These are phyloP conservation scores for Multifurca ochricompacta DNA, from an alignment of 768 basidiomycete genomes.

Conservation along the genomic window DNA sequence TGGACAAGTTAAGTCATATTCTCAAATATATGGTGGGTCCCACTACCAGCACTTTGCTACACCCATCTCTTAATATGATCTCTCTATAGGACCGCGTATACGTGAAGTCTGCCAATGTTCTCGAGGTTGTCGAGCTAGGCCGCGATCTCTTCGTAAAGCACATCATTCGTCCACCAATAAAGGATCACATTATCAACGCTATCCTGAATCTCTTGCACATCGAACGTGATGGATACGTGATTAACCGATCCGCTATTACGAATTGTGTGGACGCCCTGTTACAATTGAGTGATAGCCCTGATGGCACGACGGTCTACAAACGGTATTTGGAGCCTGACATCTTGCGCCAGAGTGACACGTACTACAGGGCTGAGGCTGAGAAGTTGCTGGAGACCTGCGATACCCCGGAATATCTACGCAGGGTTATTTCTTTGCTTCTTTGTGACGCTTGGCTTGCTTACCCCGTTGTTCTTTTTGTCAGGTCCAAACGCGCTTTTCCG, in stretches of 20 bases:
- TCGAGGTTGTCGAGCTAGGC: conserved; percentile 75
- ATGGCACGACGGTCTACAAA: conserved; percentile 62
- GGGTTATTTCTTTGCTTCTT: conserved; percentile 42
- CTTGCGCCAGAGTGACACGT: conserved; percentile 65
- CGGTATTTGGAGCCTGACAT: conserved; percentile 78
- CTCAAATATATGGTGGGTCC: conserved; percentile 86
- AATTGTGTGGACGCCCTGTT: conserved; percentile 82
- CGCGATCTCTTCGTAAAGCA: conserved; percentile 73
- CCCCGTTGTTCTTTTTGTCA: conserved; percentile 29
- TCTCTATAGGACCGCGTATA: conserved; percentile 82
- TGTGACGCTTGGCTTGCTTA: background rate
- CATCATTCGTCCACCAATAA: conserved; percentile 76
- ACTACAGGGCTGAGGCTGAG: conserved; percentile 72
- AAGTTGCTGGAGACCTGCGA: conserved; percentile 66
- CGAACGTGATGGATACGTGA: conserved; percentile 85
- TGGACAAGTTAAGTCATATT: conserved; percentile 83
- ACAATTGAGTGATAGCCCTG: conserved; percentile 47
- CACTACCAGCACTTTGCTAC: background rate
- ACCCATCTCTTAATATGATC: conserved; percentile 17
- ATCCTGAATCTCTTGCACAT: conserved; percentile 80
- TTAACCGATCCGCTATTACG: conserved; percentile 86
- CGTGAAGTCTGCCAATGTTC: conserved; percentile 64
- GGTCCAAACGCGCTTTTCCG: conserved; percentile 74
- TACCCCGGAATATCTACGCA: conserved; percentile 71
- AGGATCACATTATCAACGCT: conserved; percentile 73